These are phyloP conservation scores for Suillus brevipes DNA, from an alignment of 768 basidiomycete genomes.

Conservation along the genomic window DNA sequence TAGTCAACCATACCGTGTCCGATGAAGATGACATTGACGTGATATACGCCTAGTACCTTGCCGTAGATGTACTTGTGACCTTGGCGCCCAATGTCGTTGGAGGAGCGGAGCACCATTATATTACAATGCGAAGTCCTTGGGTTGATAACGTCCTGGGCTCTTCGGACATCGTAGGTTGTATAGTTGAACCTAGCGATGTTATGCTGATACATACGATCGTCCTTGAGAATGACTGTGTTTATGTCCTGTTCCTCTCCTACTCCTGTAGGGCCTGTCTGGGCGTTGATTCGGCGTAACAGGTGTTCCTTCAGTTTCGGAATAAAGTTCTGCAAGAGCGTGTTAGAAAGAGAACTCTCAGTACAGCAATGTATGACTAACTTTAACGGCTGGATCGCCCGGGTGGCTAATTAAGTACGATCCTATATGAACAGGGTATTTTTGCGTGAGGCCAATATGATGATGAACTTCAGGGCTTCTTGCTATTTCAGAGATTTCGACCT, in stretches of 20 bases:
- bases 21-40: neutral
- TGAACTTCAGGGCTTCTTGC: neutral
- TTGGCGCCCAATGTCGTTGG: neutral
- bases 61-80: neutral
- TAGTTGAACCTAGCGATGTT: neutral
- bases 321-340: slow-evolving; percentile 14
- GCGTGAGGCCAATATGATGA: slow-evolving; percentile 4
- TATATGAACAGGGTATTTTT: slow-evolving; percentile 21
- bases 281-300: slow-evolving; percentile 7
- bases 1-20: neutral
- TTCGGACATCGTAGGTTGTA: neutral
- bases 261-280: slow-evolving; percentile 27
- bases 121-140: neutral
- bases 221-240: slow-evolving; percentile 18
- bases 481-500: neutral
- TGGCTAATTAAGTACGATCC: neutral
- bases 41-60: slow-evolving; percentile 6
- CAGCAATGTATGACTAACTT: neutral
- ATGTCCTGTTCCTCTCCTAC: slow-evolving; percentile 40
- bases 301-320: slow-evolving; percentile 5
- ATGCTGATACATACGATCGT: neutral
- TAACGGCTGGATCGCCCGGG: neutral
- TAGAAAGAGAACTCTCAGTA: neutral
- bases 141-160: neutral
- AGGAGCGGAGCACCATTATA: neutral